Conservation (phyloP, 371 early-diverging fungal species). For the Mucor piriformis region DNA sequence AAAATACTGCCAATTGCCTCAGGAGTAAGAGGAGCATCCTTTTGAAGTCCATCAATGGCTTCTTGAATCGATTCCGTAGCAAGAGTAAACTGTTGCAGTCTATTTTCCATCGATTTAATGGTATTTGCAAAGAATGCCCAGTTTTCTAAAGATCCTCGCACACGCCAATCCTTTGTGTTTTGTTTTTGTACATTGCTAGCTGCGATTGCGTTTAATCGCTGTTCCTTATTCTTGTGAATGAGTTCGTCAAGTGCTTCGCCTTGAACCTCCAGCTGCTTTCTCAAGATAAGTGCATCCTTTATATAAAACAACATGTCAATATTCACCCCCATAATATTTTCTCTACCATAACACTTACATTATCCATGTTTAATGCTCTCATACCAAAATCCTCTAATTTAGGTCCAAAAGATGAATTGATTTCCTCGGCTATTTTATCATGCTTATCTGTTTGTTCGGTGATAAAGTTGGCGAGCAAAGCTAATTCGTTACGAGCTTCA, state of each 20-base stretch:
- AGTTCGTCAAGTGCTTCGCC: conserved; percentile 9
- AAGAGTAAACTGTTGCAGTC: conserved; percentile 2
- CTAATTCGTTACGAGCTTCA: conserved; percentile 20
- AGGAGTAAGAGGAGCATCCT: conserved; percentile 2
- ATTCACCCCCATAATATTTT: background rate
- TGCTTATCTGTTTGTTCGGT: conserved; percentile 20
- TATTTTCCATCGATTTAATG: conserved; percentile 8
- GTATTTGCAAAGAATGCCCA: conserved; percentile 18
- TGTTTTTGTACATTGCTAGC: conserved; percentile 15
- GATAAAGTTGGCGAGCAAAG: conserved; percentile 22
- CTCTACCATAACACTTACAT: conserved; percentile 6
- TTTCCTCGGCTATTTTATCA: conserved; percentile 11
- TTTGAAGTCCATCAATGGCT: conserved; percentile 9
- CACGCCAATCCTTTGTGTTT: conserved; percentile 21
- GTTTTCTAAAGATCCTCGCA: conserved; percentile 20
- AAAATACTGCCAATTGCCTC: conserved; percentile 2
- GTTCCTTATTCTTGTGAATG: conserved; percentile 16
- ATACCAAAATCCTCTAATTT: conserved; percentile 7
- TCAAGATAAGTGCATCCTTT: conserved; percentile 25
- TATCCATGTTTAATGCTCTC: conserved; percentile 1
- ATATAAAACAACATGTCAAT: background rate
- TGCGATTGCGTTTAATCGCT: conserved; percentile 13
- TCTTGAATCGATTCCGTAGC: conserved; percentile 16
- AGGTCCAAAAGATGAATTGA: conserved; percentile 17
- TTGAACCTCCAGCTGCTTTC: conserved; percentile 15